Conservation (phyloP, 345 rosid genomes). For the Crucihimalaya himalaica region DNA sequence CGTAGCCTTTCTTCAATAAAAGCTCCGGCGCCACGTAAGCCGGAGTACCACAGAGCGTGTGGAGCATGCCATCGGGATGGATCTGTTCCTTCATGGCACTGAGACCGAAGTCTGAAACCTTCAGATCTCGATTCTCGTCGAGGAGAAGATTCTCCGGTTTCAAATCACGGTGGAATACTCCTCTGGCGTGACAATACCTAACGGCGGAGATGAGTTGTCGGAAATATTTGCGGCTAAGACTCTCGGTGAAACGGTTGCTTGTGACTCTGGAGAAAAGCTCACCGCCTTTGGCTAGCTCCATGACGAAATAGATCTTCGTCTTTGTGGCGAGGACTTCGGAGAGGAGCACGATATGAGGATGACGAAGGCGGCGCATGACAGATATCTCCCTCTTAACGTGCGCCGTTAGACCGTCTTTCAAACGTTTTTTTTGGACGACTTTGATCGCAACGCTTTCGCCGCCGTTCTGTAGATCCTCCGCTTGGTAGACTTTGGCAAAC, state of each 20-base stretch:
- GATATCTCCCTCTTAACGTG: conserved; percentile 69
- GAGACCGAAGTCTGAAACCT: conserved; percentile 75
- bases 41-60: conserved; percentile 69
- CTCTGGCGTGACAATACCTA: conserved; percentile 68
- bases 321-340: conserved; percentile 72
- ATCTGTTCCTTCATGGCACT: conserved; percentile 65
- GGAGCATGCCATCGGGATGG: conserved; percentile 64
- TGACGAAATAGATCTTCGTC: conserved; percentile 68
- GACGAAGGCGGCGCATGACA: conserved; percentile 72
- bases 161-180: conserved; percentile 76
- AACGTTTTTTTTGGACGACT: conserved; percentile 62
- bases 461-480: conserved; percentile 49
- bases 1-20: conserved; percentile 74
- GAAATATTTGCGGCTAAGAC: conserved; percentile 74
- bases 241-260: conserved; percentile 66
- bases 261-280: conserved; percentile 69
- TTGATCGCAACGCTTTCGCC: conserved; percentile 74
- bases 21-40: conserved; percentile 58
- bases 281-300: conserved; percentile 82
- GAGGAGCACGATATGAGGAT: conserved; percentile 61
- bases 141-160: conserved; percentile 79
- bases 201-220: conserved; percentile 74
- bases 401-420: conserved; percentile 47
- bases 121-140: conserved; percentile 67
- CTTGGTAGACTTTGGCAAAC: conserved; percentile 78